phyloP scores from a whole-genome alignment of 371 early-diverging fungal genomes.

The Mortierella sp. region DNA sequence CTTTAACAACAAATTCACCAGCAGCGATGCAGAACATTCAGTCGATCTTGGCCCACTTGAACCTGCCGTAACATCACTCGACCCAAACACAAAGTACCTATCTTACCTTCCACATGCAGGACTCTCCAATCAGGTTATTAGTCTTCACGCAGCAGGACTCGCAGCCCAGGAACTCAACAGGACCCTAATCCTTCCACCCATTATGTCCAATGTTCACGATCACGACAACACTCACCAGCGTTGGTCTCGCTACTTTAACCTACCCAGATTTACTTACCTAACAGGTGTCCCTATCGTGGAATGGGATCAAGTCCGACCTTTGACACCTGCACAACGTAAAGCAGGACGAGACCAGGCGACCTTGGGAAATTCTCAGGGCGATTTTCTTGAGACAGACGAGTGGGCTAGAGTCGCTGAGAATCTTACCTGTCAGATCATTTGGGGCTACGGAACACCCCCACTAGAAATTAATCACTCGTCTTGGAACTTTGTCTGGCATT shows the following conservation, averaged over 20 bases:
- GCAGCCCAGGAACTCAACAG: slow-evolving; percentile 31
- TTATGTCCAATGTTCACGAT: slow-evolving; percentile 39
- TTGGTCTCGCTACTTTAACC: slow-evolving; percentile 41
- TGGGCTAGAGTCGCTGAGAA: slow-evolving; percentile 31
- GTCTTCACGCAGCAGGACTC: slow-evolving; percentile 27
- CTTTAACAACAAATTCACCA: neutral
- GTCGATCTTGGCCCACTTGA: neutral
- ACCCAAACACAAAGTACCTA: slow-evolving; percentile 31
- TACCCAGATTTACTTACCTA: slow-evolving; percentile 20
- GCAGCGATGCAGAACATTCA: neutral
- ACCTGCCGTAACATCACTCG: neutral
- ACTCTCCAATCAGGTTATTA: slow-evolving; percentile 47
- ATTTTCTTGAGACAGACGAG: neutral
- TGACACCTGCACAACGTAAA: slow-evolving; percentile 11
- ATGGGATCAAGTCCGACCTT: slow-evolving; percentile 30
- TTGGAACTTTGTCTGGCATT: slow-evolving; percentile 20
- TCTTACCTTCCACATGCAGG: slow-evolving; percentile 40
- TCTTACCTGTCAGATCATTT: slow-evolving; percentile 26
- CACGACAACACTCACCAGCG: slow-evolving; percentile 39
- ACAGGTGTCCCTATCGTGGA: slow-evolving; percentile 39
- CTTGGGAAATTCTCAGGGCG: neutral
- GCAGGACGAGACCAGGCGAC: slow-evolving; percentile 21
- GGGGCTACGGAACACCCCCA: slow-evolving; percentile 20
- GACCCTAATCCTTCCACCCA: slow-evolving; percentile 44
- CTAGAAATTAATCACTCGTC: slow-evolving; percentile 14